Evolutionary conservation across 257 asterid genomes (phyloP).

Genomic region (Petunia axillaris): DNA sequence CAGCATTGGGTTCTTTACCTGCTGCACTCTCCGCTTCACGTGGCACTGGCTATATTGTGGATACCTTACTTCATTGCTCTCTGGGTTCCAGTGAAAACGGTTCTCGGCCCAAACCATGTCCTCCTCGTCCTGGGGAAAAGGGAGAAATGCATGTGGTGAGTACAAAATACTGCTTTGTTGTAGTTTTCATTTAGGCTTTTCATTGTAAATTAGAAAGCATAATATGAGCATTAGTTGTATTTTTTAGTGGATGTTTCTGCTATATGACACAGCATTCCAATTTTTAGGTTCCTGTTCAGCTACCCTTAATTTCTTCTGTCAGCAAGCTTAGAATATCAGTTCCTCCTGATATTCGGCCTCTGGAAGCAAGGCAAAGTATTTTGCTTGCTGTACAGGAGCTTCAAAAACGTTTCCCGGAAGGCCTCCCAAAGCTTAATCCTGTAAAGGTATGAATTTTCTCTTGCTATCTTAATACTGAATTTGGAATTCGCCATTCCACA

Average conservation of each 20-base stretch:
- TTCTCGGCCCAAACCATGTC: constrained; percentile 87
- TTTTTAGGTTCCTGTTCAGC: constrained; percentile 89
- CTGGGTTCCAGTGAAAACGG: constrained; percentile 70
- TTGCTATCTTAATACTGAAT: not conserved
- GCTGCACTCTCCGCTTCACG: constrained; percentile 83
- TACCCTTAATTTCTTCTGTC: constrained; percentile 84
- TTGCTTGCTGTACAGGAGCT: constrained; percentile 85
- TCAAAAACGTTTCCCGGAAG: constrained; percentile 86
- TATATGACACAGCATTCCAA: constrained; percentile 11
- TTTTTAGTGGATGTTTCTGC: not conserved
- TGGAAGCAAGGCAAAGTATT: constrained; percentile 80
- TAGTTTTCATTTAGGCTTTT: not conserved
- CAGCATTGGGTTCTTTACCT: constrained; percentile 77
- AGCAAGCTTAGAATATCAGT: constrained; percentile 83
- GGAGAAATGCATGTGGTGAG: constrained; percentile 98
- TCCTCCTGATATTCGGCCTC: constrained; percentile 87
- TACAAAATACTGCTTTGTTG: constrained; percentile 16
- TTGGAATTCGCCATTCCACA: constrained; percentile 1
- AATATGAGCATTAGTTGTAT: constrained; percentile 7
- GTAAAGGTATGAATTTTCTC: constrained; percentile 61
- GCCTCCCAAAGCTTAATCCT: constrained; percentile 91
- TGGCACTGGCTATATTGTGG: constrained; percentile 82
- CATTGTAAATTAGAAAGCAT: constrained; percentile 4
- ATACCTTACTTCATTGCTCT: constrained; percentile 86
- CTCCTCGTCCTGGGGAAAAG: constrained; percentile 87